These are phyloP conservation scores for Solanum gandarillasii DNA, from an alignment of 257 asterid species.

Conservation along the genomic window DNA sequence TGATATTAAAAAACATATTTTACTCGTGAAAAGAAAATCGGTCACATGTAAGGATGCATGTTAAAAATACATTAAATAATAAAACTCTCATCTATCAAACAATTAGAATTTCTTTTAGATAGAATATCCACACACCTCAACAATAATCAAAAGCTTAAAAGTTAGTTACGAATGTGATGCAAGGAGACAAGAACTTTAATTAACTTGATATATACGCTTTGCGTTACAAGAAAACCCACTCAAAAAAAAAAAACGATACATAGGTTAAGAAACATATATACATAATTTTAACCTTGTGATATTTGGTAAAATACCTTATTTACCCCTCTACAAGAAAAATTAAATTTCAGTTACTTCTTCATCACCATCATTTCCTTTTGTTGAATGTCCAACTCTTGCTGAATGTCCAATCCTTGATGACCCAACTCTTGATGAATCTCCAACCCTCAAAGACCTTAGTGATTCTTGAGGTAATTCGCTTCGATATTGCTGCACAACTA, in stretches of 20 bases:
- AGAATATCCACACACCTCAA: too few species aligned
- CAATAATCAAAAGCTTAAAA: not conserved
- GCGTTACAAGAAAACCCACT: not conserved
- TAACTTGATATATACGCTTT: not conserved
- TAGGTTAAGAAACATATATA: not conserved
- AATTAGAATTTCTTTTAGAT: too few species aligned
- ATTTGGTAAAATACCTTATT: not conserved
- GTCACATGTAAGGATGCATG: too few species aligned
- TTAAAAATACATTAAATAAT: too few species aligned
- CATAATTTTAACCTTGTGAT: not conserved
- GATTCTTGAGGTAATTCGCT: conserved; percentile 2
- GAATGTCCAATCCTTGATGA: not conserved
- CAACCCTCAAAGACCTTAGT: not conserved
- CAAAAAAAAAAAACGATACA: not conserved
- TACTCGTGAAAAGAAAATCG: fast-evolving
- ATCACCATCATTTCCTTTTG: not conserved
- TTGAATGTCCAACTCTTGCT: not conserved
- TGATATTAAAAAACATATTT: too few species aligned
- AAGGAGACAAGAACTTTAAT: not conserved
- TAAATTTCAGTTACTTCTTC: not conserved
- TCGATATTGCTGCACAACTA: conserved; percentile 5
- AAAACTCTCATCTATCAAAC: too few species aligned
- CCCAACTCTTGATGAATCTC: not conserved
- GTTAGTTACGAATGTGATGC: not conserved
- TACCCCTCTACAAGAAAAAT: not conserved